Percentiles rank a stretch among this genome's conserved stretches.
Evolutionary conservation across 768 basidiomycete genomes (phyloP).

Genomic region (Mycena maculata): DNA sequence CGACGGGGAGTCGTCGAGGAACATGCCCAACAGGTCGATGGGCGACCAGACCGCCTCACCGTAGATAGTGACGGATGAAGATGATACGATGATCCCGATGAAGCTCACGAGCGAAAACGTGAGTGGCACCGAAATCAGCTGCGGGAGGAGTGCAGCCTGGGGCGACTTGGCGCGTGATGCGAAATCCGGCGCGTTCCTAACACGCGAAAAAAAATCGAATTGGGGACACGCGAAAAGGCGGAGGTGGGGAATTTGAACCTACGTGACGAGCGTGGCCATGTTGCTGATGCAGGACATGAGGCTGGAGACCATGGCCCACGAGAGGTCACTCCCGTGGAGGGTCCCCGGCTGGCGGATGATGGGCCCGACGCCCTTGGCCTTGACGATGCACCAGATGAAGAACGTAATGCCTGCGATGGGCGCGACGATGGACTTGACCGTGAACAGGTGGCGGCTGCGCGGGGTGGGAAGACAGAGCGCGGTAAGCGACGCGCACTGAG

Average conservation of each 20-base stretch:
- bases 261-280: slow-evolving; percentile 80
- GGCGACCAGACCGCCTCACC: slow-evolving; percentile 85
- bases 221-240: slow-evolving; percentile 29
- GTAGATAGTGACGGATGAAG: slow-evolving; percentile 80
- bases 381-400: slow-evolving; percentile 83
- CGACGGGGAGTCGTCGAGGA: slow-evolving; percentile 73
- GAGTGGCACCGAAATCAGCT: slow-evolving; percentile 77
- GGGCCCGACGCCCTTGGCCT: slow-evolving; percentile 82
- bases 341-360: slow-evolving; percentile 74
- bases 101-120: slow-evolving; percentile 82
- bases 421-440: slow-evolving; percentile 78
- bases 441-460: slow-evolving; percentile 79
- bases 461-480: background rate
- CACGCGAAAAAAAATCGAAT: slow-evolving; percentile 13
- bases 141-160: slow-evolving; percentile 70
- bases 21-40: slow-evolving; percentile 74
- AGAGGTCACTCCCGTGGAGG: slow-evolving; percentile 73
- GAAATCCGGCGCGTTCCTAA: slow-evolving; percentile 81
- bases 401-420: slow-evolving; percentile 78
- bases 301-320: slow-evolving; percentile 80
- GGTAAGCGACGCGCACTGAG: background rate
- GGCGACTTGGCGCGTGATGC: slow-evolving; percentile 71
- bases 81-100: slow-evolving; percentile 85
- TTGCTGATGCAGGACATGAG: slow-evolving; percentile 86
- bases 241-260: slow-evolving; percentile 42